Evolutionary conservation across 768 basidiomycete genomes (phyloP), one percentile per base, ranked within the genome.

Genomic region (Termitomyces sp.): DNA sequence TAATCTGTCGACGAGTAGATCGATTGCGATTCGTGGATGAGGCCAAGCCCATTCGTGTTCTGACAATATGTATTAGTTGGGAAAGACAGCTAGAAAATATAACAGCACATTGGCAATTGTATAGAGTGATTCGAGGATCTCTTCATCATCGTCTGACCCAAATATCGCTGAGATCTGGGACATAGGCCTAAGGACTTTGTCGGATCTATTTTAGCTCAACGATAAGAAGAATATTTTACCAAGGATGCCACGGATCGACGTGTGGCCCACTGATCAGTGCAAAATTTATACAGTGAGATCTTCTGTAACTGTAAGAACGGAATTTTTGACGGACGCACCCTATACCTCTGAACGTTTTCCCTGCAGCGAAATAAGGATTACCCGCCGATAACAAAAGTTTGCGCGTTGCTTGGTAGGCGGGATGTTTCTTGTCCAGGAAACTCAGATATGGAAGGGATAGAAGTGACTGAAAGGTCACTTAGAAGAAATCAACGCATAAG

Each of bases 401-500:
- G 22, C 84, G 81, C 0, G 91, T 92, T n/a, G 82, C 81, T 36
- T 84, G 70, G 69, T 91, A 92, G 0, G 81, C 76, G 8, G 83
- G 75, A 65, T 91, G 65, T 24, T 72, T 69, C 67, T 78, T 89
- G 45, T 87, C 79, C 59, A 92, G 74, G 74, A 92, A 92, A 1
- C 89, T 89, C 28, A 92, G 81, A 69, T 92, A 92, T 12, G 90
- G 90, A 38, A 92, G 78, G 0, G 90, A 88, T 24, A 92, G 73
- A n/a, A 92, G 76, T 0, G 90, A 90, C 89, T 91, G 63, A 22
- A 38, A 48, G 42, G 55, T 22, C 38, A 45, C 33, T 20, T 39
- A 4, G 40, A 12, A 22, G 15, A 22, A 1, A 4, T 13, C 12
- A 6, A 44, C 22, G 6, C 8, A 22, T 38, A 11, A 15, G 7